Conservation (phyloP, 441 rosid genomes). For the Arabidopsis lyrata region DNA sequence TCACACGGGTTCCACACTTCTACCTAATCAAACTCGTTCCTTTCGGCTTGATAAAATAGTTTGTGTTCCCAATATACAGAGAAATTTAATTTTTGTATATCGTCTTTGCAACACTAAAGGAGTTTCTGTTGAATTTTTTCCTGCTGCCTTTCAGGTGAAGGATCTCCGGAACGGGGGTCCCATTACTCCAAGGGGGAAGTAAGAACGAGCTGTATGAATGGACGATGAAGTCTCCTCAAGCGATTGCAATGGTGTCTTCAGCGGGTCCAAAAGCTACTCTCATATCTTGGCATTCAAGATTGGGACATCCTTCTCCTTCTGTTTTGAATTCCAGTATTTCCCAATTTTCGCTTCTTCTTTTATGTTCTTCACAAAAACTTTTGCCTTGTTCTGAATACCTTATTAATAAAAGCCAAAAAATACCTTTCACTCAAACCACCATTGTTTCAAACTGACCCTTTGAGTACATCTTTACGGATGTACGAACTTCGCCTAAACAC, state of each 20-base stretch:
- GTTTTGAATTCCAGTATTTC: too few relatives aligned
- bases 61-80: neutral
- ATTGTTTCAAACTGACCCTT: too few relatives aligned
- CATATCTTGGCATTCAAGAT: too few relatives aligned
- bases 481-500: neutral
- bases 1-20: neutral
- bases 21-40: accelerated
- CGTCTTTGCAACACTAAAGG: neutral
- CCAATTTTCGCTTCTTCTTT: too few relatives aligned
- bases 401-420: too few relatives aligned
- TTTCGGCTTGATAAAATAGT: accelerated
- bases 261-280: too few relatives aligned
- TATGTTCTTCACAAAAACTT: too few relatives aligned
- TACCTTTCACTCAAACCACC: too few relatives aligned
- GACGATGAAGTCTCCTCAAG: neutral
- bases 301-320: too few relatives aligned
- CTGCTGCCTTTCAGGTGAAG: neutral
- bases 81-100: neutral
- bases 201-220: neutral
- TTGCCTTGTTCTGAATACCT: too few relatives aligned
- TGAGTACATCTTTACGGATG: neutral
- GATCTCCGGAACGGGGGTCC: neutral
- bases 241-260: too few relatives aligned
- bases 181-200: neutral
- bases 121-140: neutral